These are phyloP conservation scores for Pseudonitzschia multiseries DNA, from an alignment of 108 stramenopile species.

Conservation along the genomic window DNA sequence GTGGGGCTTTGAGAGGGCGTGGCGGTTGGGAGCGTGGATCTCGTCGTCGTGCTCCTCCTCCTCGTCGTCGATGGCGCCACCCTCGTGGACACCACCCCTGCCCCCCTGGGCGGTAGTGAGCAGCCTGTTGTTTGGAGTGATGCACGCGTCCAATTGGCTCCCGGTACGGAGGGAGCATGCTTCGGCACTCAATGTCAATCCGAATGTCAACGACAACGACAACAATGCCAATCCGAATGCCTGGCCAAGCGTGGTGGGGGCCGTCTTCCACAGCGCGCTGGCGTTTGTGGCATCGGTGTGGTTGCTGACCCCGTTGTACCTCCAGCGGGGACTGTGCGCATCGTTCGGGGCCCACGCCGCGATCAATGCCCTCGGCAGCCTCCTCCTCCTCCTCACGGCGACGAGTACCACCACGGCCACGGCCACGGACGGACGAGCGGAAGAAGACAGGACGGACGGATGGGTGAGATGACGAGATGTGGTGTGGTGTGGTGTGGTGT, in stretches of 20 bases:
- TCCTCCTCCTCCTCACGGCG: not conserved
- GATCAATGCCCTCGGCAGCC: not conserved
- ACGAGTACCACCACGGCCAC: too few species aligned
- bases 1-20: not conserved
- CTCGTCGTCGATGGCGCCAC: too few species aligned
- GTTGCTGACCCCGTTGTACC: not conserved
- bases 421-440: too few species aligned
- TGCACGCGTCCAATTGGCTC: not conserved
- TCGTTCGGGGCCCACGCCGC: conserved; percentile 5
- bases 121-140: not conserved
- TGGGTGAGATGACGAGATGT: too few species aligned
- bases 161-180: not conserved
- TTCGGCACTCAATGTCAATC: not conserved
- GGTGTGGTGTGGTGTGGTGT: too few species aligned
- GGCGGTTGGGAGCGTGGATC: not conserved
- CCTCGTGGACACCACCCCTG: not conserved
- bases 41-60: too few species aligned
- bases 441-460: too few species aligned
- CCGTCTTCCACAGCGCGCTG: not conserved
- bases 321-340: not conserved
- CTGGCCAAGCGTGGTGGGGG: not conserved
- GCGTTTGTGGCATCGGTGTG: not conserved
- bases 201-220: not conserved
- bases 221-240: not conserved
- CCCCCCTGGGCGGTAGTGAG: not conserved